Conservation (phyloP, 2,329 filamentous ascomycete genomes). For the Cytospora paraplurivora region DNA sequence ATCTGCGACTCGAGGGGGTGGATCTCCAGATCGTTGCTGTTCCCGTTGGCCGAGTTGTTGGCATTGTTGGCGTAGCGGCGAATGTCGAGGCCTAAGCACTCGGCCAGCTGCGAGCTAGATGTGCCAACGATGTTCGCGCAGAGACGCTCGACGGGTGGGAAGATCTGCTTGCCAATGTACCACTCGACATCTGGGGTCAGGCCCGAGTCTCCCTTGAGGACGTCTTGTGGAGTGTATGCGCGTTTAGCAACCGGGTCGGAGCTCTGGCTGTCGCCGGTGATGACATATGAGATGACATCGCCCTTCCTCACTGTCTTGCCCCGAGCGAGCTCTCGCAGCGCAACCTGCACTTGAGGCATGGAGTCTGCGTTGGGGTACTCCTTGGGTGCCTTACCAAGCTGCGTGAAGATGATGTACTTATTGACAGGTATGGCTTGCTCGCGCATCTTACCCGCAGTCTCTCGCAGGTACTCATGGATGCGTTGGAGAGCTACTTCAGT, state of each 20-base stretch:
- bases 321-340: constrained; percentile 80
- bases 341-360: constrained; percentile 97
- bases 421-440: constrained; percentile 71
- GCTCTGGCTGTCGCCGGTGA: constrained; percentile 71
- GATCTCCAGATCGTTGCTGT: constrained; percentile 67
- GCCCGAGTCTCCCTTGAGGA: constrained; percentile 73
- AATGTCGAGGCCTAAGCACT: constrained; percentile 90
- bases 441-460: constrained; percentile 85
- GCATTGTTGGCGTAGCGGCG: constrained; percentile 67
- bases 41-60: constrained; percentile 52
- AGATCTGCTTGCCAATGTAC: constrained; percentile 97
- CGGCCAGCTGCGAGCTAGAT: constrained; percentile 84
- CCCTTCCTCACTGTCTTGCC: constrained; percentile 89
- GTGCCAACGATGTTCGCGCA: constrained; percentile 95
- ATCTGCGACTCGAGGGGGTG: constrained; percentile 93
- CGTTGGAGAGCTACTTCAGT: constrained; percentile 83
- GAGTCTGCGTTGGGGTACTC: constrained; percentile 93
- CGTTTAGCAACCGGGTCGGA: constrained; percentile 81
- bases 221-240: constrained; percentile 83
- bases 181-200: constrained; percentile 92
- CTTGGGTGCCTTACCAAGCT: constrained; percentile 89
- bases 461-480: constrained; percentile 89
- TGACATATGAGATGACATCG: constrained; percentile 95
- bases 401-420: constrained; percentile 98
- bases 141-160: constrained; percentile 95